Percentiles rank a stretch among this genome's conserved stretches.
phyloP scores from a whole-genome alignment of 78 protist genomes.

The Polysphondylium violaceum region DNA sequence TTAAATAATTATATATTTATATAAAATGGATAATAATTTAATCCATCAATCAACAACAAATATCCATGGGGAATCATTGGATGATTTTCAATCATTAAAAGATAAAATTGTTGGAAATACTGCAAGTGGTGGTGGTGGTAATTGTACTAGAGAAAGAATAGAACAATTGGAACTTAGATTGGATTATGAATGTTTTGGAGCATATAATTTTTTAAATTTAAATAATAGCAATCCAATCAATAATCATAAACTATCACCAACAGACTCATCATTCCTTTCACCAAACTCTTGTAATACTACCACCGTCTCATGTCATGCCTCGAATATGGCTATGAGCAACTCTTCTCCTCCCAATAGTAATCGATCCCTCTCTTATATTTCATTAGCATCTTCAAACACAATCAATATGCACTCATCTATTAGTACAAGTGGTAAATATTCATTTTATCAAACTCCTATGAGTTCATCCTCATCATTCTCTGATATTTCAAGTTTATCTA shows the following conservation, averaged over 20 bases:
- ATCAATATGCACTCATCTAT: neutral
- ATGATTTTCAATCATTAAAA: too few relatives aligned
- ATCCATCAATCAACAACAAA: too few relatives aligned
- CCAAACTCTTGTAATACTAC: neutral
- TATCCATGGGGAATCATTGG: too few relatives aligned
- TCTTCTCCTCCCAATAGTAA: neutral
- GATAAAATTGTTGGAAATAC: too few relatives aligned
- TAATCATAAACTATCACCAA: neutral
- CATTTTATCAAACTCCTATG: conserved; percentile 8
- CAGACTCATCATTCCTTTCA: neutral
- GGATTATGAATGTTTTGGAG: too few relatives aligned
- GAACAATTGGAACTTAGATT: too few relatives aligned
- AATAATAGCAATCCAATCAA: neutral
- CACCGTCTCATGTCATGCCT: too few relatives aligned
- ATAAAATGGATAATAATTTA: too few relatives aligned
- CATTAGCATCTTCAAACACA: conserved; percentile 18
- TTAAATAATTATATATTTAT: too few relatives aligned
- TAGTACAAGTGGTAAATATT: neutral
- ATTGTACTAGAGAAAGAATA: too few relatives aligned
- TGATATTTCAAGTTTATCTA: conserved; percentile 56
- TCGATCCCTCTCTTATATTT: neutral
- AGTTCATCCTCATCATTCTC: conserved; percentile 51
- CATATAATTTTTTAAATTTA: too few relatives aligned
- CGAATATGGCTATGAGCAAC: neutral
- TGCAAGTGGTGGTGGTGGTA: too few relatives aligned